Conservation (phyloP, 306 rosid species). For the apple (Malus domestica) region ASM211411v1 NC_041803.1:8750001-8750500, state of each 20-base stretch:
- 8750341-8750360: background rate
- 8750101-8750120: background rate
- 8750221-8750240: no score
- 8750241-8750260: background rate
- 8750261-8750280: background rate
- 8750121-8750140: constrained; percentile 14
- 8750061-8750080: constrained; percentile 14
- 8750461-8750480: background rate
- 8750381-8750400: background rate
- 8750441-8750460: background rate
- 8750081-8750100: constrained; percentile 8
- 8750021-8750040: constrained; percentile 3
- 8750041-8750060: constrained; percentile 28
- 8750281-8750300: background rate
- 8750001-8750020: background rate
- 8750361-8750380: background rate
- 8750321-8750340: background rate
- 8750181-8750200: background rate
- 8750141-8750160: constrained; percentile 36
- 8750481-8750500: background rate
- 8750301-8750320: background rate
- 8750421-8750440: background rate
- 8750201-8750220: background rate
- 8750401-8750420: background rate
- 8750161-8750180: background rate